Evolutionary conservation across 306 rosid species (phyloP).

Genomic region (Sicyos baderoa): DNA sequence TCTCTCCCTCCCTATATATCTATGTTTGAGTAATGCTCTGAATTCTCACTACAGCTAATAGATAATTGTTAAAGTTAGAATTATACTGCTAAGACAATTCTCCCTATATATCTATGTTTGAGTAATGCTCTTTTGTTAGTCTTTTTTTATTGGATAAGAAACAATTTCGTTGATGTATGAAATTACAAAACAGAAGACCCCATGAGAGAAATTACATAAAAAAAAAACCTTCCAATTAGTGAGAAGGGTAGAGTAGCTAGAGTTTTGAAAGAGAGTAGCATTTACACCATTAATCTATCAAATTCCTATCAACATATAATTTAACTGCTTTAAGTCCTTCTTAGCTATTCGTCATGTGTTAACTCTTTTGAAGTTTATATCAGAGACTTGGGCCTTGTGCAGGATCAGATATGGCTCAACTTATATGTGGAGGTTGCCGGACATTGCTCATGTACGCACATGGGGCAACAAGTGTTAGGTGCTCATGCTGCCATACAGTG

Average conservation of each 20-base stretch:
- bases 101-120: no score
- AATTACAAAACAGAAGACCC: no score
- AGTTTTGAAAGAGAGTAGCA: no score
- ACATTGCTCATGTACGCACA: slow-evolving; percentile 82
- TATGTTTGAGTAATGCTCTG: not conserved
- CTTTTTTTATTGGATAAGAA: not conserved
- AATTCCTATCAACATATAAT: not conserved
- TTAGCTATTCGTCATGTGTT: not conserved
- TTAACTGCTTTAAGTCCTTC: not conserved
- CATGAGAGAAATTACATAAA: no score
- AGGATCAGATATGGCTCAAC: slow-evolving; percentile 91
- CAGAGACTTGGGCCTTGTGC: slow-evolving; percentile 21
- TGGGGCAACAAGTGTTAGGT: slow-evolving; percentile 91
- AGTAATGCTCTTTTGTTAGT: not conserved
- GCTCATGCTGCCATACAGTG: slow-evolving; percentile 86
- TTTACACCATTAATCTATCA: no score
- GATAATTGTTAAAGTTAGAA: not conserved
- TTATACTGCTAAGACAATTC: not conserved
- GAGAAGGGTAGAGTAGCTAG: no score
- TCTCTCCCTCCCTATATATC: not conserved
- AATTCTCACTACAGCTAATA: not conserved
- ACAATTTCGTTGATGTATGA: no score
- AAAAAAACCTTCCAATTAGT: no score
- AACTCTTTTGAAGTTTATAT: slow-evolving; percentile 1
- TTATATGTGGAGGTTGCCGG: slow-evolving; percentile 94